These are phyloP conservation scores for Wickerhamiella azyma DNA, from an alignment of 805 yeast genomes.

Conservation along the genomic window DNA sequence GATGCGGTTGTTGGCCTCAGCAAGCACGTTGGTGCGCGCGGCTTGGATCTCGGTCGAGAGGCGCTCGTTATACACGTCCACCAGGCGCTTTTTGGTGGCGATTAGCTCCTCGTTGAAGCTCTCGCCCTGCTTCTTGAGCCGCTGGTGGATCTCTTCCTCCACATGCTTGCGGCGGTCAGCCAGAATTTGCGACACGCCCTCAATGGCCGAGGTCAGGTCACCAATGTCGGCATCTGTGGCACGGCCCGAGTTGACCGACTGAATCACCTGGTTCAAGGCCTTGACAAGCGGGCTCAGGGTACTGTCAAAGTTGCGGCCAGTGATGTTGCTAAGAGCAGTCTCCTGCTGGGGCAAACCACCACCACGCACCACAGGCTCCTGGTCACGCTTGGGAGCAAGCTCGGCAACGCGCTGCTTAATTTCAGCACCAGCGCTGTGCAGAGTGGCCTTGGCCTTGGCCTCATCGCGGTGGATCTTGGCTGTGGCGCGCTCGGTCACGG, in stretches of 20 bases:
- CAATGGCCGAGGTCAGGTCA: constrained; percentile 1
- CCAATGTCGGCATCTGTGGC: constrained; percentile 26
- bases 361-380: background rate
- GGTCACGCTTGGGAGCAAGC: background rate
- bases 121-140: constrained; percentile 20
- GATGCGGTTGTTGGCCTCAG: constrained; percentile 63
- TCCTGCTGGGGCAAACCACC: background rate
- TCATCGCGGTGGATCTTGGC: constrained; percentile 8
- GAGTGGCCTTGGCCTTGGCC: constrained; percentile 13
- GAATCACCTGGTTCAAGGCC: constrained; percentile 18
- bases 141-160: constrained; percentile 5
- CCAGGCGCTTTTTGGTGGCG: constrained; percentile 18
- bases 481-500: constrained; percentile 11
- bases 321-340: constrained; percentile 11
- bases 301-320: constrained; percentile 17
- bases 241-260: constrained; percentile 13
- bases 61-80: constrained; percentile 41
- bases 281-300: constrained; percentile 17
- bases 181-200: background rate
- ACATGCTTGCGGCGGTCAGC: constrained; percentile 10
- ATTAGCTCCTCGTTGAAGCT: constrained; percentile 21
- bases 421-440: constrained; percentile 7
- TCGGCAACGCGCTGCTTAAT: background rate
- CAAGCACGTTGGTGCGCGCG: constrained; percentile 46
- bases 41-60: constrained; percentile 53